Base-by-base conservation (phyloP, 208 protist genomes). In the Wallacemonas sp. region DNA sequence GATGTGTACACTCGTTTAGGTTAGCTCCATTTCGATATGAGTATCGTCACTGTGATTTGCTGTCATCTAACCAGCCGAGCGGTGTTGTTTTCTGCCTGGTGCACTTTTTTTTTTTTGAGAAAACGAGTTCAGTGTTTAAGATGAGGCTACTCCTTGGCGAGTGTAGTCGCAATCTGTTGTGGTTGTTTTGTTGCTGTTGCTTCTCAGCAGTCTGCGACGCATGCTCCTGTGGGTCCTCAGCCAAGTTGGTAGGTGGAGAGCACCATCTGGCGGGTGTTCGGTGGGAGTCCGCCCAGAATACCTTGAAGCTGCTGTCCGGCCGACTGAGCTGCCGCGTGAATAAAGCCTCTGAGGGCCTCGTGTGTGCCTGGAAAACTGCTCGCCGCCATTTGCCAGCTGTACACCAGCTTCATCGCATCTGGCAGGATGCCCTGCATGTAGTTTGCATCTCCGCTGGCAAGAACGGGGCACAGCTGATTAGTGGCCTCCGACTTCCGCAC, bases 401-500 rank as follows among this genome's bases (percentile, higher is more conserved):
- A 87, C n/a, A 89, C 64, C 16, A 94, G 52, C 38, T 78, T 72
- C 49, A 94, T 70, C 16, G 75, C 68, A 44, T 69, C 36, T 22
- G 79, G 76, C 32, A 89, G 36, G 10, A 82, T 46, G 10, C 25
- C 69, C 10, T 65, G 41, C 23, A 87, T 73, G 39, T 73, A 41
- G 28, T 83, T 77, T 42, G 76, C 65, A 26, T 61, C 33, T 14
- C 63, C 36, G n/a, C 73, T 71, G 3, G 54, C 45, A 1, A 91
- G 55, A 45, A 83, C 84, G 39, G 81, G 72, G 31, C 77, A 76
- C n/a, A 92, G 46, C 25, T 74, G 66, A 69, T 85, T 83, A 26
- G 89, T 95, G 25, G 89, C 86, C 46, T 87, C 76, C 1, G 89
- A 91, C 63, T 95, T 95, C 20, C 84, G 79, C 11, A 80, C 59